Conservation (phyloP, 2,329 filamentous ascomycete genomes). For the Aspergillus sp. region DNA sequence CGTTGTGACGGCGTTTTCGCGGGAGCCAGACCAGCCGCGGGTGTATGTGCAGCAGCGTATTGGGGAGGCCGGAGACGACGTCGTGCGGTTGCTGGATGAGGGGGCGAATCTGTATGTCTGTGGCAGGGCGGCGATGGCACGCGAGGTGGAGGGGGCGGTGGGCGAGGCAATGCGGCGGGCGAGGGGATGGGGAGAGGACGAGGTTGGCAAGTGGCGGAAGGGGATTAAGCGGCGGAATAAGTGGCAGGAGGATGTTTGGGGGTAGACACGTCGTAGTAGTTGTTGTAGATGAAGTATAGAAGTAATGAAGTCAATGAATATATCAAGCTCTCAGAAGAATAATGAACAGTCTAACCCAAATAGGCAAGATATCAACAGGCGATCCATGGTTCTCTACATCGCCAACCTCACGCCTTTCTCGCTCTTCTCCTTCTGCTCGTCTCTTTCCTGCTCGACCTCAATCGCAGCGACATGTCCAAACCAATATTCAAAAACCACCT, state of each 20-base stretch:
- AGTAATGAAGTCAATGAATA: conserved; percentile 40
- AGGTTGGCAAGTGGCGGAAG: conserved; percentile 48
- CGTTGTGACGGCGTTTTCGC: conserved; percentile 28
- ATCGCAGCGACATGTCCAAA: not conserved
- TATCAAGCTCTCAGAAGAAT: too few relatives aligned
- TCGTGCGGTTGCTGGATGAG: conserved; percentile 35
- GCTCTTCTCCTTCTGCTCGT: conserved; percentile 1
- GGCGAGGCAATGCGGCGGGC: conserved; percentile 33
- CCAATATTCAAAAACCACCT: conserved; percentile 21
- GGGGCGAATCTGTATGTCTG: conserved; percentile 43
- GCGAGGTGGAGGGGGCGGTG: conserved; percentile 42
- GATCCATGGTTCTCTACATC: conserved; percentile 5
- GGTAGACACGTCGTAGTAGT: not conserved
- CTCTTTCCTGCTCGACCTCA: not conserved
- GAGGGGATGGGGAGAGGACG: conserved; percentile 39
- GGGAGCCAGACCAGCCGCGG: conserved; percentile 14
- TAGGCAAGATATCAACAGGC: conserved; percentile 9
- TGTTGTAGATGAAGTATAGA: conserved; percentile 31
- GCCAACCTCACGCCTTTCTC: not conserved
- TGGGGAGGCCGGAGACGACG: conserved; percentile 23
- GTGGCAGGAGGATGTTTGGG: conserved; percentile 56
- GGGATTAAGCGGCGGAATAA: conserved; percentile 49
- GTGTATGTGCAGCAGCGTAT: conserved; percentile 42
- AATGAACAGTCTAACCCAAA: conserved; percentile 4
- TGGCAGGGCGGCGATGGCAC: conserved; percentile 35